Conservation (phyloP, 2,329 filamentous ascomycete species). For the Sphaceloma murrayae region DNA sequence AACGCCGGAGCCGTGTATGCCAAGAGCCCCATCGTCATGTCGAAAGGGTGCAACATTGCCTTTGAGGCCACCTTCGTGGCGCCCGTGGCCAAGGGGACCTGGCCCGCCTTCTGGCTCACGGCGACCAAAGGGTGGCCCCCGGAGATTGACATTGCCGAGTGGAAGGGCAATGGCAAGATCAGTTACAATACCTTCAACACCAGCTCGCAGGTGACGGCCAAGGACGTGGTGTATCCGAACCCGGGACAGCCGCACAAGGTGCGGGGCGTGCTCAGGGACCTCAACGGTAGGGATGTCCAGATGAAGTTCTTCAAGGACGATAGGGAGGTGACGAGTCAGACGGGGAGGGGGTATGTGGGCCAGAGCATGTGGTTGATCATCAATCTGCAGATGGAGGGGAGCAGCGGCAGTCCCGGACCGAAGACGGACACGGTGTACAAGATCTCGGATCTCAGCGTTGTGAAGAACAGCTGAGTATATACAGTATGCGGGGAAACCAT, state of each 20-base stretch:
- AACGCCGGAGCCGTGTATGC: constrained; percentile 41
- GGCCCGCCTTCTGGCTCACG: constrained; percentile 53
- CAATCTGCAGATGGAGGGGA: constrained; percentile 30
- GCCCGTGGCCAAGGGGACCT: constrained; percentile 37
- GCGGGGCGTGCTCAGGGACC: constrained; percentile 42
- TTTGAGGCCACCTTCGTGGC: constrained; percentile 35
- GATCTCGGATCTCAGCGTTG: constrained; percentile 5
- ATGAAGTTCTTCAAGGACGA: constrained; percentile 49
- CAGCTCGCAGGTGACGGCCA: constrained; percentile 37
- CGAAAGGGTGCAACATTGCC: constrained; percentile 31
- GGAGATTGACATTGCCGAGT: constrained; percentile 52
- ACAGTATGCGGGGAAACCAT: no score
- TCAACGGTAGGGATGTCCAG: constrained; percentile 44
- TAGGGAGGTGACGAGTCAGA: constrained; percentile 40
- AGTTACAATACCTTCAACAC: constrained; percentile 49
- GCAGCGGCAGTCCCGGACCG: not conserved
- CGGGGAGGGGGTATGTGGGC: constrained; percentile 42
- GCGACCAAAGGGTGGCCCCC: constrained; percentile 48
- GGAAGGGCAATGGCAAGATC: constrained; percentile 50
- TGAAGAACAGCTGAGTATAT: constrained; percentile 4
- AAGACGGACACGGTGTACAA: constrained; percentile 4
- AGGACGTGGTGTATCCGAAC: constrained; percentile 41
- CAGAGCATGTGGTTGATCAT: constrained; percentile 28
- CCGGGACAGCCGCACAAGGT: constrained; percentile 43
- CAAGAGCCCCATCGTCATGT: constrained; percentile 35